A percentile compares a stretch with the other conserved stretches of the same genome.
These are phyloP conservation scores for Echinosophora koreensis DNA, from an alignment of 306 rosid genomes.

Conservation along the genomic window DNA sequence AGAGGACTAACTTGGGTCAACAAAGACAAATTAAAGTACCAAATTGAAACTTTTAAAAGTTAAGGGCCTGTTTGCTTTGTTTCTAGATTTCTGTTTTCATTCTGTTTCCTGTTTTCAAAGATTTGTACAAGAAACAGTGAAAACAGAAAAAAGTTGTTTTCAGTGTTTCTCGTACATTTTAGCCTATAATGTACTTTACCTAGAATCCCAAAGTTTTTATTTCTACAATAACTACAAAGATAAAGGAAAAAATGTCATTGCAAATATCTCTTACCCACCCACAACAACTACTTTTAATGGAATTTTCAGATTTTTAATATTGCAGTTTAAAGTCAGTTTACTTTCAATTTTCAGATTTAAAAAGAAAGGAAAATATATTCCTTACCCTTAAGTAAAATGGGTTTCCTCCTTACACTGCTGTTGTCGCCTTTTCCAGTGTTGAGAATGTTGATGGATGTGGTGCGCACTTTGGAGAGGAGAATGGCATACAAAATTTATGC, in stretches of 20 bases:
- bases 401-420: neutral
- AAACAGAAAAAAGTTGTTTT: too few species aligned
- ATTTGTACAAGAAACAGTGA: too few species aligned
- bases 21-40: too few species aligned
- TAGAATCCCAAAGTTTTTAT: neutral
- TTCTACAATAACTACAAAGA: neutral
- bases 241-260: neutral
- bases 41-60: too few species aligned
- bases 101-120: too few species aligned
- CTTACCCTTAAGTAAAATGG: neutral
- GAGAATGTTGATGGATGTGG: slow-evolving; percentile 18
- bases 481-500: neutral
- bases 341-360: neutral
- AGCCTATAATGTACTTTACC: neutral
- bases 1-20: too few species aligned
- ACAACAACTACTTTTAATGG: neutral
- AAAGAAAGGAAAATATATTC: neutral
- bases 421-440: neutral
- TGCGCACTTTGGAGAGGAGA: neutral
- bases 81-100: too few species aligned
- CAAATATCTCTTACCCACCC: neutral
- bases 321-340: neutral
- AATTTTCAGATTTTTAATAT: neutral
- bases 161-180: too few species aligned
- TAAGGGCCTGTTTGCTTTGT: too few species aligned